Base-by-base conservation (phyloP, 495 filamentous ascomycete genomes). In the Penicillium manginii region DNA sequence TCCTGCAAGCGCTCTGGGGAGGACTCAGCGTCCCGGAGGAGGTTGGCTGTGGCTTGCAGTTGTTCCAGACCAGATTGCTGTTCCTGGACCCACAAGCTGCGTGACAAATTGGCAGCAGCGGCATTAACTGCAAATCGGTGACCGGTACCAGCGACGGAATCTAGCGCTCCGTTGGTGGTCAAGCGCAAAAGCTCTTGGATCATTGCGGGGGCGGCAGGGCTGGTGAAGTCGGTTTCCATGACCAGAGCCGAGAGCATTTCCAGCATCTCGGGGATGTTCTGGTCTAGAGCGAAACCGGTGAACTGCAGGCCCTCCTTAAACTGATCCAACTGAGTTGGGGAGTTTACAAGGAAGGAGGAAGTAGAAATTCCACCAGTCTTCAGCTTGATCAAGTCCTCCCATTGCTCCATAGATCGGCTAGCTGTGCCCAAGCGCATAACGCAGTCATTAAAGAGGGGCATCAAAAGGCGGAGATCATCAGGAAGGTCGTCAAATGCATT, bases 301-400 rank as follows among this genome's bases (percentile, higher is more conserved):
- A 97, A 87, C 9, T 86, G 80, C 35, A 98, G 75, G 0, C 96
- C 93, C 75, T 98, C 94, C 19, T 82, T 84, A 18, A 84, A 88
- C 57, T 82, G 76, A 4, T 79, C 80, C 45, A 92, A 82, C 52
- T 92, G 84, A 11, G 77, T 81, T 7, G 93, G 91, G 12, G 85
- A 89, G 0, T 93, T 84, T 1, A 90, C 83, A 21, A 90, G 79
- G 75, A 93, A 85, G 56, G 94, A 92, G 0, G 86, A 85, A 22
- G 91, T 86, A 10, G 84, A 88, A 12, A 98, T 82, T 12, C 94
- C 94, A n/a, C 94, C 94, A 5, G 93, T 98, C 74, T 96, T 96
- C 12, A 97, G 79, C 65, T 96, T 97, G 66, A 98, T 97, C 40
- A 91, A 74, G 69, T 97, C 94, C 70, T 98, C 94, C 42, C 97